A percentile compares a stretch with the other conserved stretches of the same genome.
phyloP scores from a whole-genome alignment of 768 basidiomycete genomes.

The Hydnomerulius pinastri region DNA sequence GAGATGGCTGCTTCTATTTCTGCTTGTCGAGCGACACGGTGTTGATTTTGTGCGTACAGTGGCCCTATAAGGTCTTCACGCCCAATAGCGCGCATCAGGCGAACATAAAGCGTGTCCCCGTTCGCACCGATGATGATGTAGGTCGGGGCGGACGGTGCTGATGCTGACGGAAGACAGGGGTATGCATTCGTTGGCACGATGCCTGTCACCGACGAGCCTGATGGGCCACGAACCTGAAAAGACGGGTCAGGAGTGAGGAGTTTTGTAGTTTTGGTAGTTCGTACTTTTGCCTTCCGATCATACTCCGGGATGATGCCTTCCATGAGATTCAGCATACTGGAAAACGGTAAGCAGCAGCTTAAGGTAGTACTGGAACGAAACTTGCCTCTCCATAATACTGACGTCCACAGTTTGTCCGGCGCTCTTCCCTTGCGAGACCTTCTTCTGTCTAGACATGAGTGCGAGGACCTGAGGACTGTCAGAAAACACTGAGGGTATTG shows the following conservation, averaged over 20 bases:
- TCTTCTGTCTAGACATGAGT: constrained; percentile 48
- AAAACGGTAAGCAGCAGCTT: neutral
- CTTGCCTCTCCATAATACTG: constrained; percentile 70
- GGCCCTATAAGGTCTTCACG: constrained; percentile 62
- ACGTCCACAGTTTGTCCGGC: constrained; percentile 67
- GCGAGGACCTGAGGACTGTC: constrained; percentile 52
- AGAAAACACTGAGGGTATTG: neutral
- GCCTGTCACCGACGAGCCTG: constrained; percentile 73
- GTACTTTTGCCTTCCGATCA: constrained; percentile 67
- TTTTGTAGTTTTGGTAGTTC: neutral
- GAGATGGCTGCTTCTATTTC: constrained; percentile 66
- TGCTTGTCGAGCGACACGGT: constrained; percentile 42
- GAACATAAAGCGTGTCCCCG: constrained; percentile 67
- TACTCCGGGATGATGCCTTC: constrained; percentile 78
- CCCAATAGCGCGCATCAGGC: constrained; percentile 61
- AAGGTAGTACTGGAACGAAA: neutral
- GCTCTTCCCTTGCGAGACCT: constrained; percentile 26
- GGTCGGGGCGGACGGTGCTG: constrained; percentile 41
- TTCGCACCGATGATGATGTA: constrained; percentile 76
- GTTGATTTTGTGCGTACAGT: constrained; percentile 44
- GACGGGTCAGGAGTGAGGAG: neutral
- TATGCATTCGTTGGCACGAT: constrained; percentile 78
- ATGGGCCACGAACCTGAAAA: constrained; percentile 64
- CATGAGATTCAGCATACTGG: constrained; percentile 75
- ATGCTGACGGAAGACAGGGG: constrained; percentile 54